Conservation (phyloP, 139 green algal species). For the Chlorella sp. region DNA sequence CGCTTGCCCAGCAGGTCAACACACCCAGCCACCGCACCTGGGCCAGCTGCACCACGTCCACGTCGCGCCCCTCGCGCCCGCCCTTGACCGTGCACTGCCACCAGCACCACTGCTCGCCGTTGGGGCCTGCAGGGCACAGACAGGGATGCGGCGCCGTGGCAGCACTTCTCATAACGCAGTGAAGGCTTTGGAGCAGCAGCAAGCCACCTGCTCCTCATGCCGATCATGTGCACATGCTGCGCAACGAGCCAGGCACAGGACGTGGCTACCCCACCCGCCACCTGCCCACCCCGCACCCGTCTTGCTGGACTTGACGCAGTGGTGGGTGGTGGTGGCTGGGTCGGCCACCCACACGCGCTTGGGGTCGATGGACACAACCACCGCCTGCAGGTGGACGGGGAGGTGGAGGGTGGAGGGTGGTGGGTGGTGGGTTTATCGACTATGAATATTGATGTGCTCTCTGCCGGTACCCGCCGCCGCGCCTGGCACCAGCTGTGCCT, state of each 20-base stretch:
- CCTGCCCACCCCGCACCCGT: conserved; percentile 3
- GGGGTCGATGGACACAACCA: conserved; percentile 95
- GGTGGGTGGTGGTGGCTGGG: conserved; percentile 62
- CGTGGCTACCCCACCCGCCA: not conserved
- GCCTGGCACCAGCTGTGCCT: too few relatives aligned
- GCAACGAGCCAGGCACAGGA: too few relatives aligned
- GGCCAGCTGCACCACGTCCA: conserved; percentile 94
- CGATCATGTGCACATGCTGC: too few relatives aligned
- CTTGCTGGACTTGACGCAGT: conserved; percentile 63
- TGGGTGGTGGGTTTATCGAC: too few relatives aligned
- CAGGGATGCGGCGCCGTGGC: not conserved
- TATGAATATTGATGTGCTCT: too few relatives aligned
- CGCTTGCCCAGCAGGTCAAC: not conserved
- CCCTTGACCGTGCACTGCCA: conserved; percentile 98
- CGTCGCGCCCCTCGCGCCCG: conserved; percentile 87
- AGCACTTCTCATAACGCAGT: not conserved
- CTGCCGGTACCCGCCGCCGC: too few relatives aligned
- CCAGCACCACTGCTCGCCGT: conserved; percentile 97
- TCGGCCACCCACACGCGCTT: conserved; percentile 85
- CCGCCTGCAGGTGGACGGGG: conserved; percentile 78
- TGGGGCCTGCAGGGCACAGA: conserved; percentile 64
- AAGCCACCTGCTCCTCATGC: not conserved
- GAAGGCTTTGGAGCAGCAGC: too few relatives aligned
- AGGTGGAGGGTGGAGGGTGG: not conserved
- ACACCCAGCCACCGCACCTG: conserved; percentile 5